Evolutionary conservation across 1,284 basidiomycete genomes (phyloP).

Genomic region (Cryptococcus floricola): DNA sequence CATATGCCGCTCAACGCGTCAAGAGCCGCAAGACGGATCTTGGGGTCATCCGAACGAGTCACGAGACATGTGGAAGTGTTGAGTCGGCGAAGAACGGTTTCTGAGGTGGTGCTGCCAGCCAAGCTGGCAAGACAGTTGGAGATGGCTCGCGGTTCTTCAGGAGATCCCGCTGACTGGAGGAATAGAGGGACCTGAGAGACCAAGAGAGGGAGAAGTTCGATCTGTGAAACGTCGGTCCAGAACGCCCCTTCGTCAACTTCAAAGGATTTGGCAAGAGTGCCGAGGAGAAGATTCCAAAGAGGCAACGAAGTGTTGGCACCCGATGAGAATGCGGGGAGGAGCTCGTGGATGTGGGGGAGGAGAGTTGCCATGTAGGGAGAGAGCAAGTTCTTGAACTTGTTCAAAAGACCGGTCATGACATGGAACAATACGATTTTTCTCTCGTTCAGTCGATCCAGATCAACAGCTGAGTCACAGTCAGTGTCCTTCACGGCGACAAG

Average conservation of each 20-base stretch:
- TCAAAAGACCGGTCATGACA: conserved; percentile 66
- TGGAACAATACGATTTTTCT: conserved; percentile 67
- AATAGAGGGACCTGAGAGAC: conserved; percentile 64
- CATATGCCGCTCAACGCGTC: conserved; percentile 68
- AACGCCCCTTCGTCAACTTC: conserved; percentile 78
- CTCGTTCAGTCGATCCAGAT: conserved; percentile 31
- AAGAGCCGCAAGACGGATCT: conserved; percentile 66
- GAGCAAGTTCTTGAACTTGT: conserved; percentile 82
- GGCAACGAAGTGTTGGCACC: conserved; percentile 33
- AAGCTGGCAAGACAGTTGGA: conserved; percentile 56
- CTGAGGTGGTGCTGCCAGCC: conserved; percentile 57
- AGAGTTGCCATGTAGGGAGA: conserved; percentile 83
- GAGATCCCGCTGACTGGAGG: conserved; percentile 4
- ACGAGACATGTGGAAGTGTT: conserved; percentile 83
- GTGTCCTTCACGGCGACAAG: not conserved
- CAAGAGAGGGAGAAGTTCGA: conserved; percentile 59
- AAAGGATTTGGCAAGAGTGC: conserved; percentile 66
- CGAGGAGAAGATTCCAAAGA: conserved; percentile 66
- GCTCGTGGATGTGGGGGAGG: conserved; percentile 64
- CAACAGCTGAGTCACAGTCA: conserved; percentile 11
- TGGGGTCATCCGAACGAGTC: conserved; percentile 72
- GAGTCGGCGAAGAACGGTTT: conserved; percentile 65
- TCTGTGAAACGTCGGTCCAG: conserved; percentile 79
- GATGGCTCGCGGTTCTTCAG: conserved; percentile 25
- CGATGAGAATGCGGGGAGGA: conserved; percentile 57